Percentiles rank a stretch among this genome's conserved stretches.
phyloP scores from a whole-genome alignment of 768 basidiomycete species.

The Naganishia antarctica region DNA sequence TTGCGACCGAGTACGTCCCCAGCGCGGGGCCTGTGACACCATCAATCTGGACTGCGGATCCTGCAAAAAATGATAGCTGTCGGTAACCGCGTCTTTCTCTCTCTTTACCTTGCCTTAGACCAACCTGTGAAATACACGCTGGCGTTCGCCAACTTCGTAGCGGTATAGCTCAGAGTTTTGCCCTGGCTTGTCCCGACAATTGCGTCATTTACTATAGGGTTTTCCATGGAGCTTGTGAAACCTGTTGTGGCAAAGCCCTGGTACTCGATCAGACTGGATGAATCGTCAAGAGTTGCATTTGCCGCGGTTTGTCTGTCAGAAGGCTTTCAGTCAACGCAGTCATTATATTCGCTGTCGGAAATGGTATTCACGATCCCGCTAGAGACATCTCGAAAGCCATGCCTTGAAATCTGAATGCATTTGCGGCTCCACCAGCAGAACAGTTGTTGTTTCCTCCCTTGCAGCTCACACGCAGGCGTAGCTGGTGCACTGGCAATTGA shows the following conservation, averaged over 20 bases:
- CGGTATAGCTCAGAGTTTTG: slow-evolving; percentile 19
- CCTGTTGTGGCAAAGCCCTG: slow-evolving; percentile 11
- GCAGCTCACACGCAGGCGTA: background rate
- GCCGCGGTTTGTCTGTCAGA: background rate
- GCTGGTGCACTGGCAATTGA: background rate
- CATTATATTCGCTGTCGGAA: background rate
- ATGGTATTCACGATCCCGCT: background rate
- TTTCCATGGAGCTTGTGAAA: background rate
- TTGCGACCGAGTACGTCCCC: background rate
- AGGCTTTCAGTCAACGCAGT: background rate
- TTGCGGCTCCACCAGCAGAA: background rate
- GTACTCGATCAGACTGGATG: slow-evolving; percentile 15
- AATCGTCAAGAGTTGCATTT: slow-evolving; percentile 23
- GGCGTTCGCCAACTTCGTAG: slow-evolving; percentile 11
- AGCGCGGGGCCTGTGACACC: slow-evolving; percentile 11
- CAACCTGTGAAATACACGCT: slow-evolving; percentile 21
- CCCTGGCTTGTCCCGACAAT: slow-evolving; percentile 6
- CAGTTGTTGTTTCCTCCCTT: background rate
- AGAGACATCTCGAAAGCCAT: background rate
- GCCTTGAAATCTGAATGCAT: slow-evolving; percentile 1
- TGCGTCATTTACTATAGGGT: background rate
- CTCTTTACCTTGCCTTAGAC: background rate
- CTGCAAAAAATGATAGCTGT: background rate
- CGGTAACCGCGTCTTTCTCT: too few relatives aligned
- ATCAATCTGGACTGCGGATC: slow-evolving; percentile 1